Percentiles rank a stretch among this genome's conserved stretches.
Conservation (phyloP, 208 protist species). For the Tritrichomonas musculus region DNA sequence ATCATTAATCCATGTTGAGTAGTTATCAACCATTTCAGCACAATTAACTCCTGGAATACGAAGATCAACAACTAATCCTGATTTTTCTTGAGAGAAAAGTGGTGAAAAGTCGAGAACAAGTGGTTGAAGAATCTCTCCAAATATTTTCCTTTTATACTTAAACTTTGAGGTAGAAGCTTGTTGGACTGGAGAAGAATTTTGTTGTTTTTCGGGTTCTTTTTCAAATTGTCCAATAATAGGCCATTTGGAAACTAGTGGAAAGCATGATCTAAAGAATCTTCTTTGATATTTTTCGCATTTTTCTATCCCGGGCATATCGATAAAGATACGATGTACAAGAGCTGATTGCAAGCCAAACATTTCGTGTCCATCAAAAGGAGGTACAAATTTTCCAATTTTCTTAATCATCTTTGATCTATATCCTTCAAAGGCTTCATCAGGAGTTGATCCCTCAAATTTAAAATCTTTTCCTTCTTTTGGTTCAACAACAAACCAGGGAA, state of each 20-base stretch:
- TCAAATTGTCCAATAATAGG: conserved; percentile 29
- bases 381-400: background rate
- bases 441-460: background rate
- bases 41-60: too few relatives aligned
- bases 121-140: background rate
- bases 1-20: too few relatives aligned
- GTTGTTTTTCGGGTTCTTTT: background rate
- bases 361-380: background rate
- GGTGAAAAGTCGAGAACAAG: background rate
- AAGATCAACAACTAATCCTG: too few relatives aligned
- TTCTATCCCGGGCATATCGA: background rate
- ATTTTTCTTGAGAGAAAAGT: background rate
- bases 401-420: background rate
- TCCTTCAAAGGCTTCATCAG: background rate
- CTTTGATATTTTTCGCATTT: background rate
- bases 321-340: background rate
- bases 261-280: background rate
- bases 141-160: background rate
- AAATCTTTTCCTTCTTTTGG: background rate
- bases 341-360: background rate
- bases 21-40: too few relatives aligned
- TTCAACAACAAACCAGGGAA: background rate
- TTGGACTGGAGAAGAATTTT: background rate
- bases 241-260: background rate
- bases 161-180: background rate